phyloP scores from a whole-genome alignment of 371 early-diverging fungal species.

The Mortierella sp. region DNA sequence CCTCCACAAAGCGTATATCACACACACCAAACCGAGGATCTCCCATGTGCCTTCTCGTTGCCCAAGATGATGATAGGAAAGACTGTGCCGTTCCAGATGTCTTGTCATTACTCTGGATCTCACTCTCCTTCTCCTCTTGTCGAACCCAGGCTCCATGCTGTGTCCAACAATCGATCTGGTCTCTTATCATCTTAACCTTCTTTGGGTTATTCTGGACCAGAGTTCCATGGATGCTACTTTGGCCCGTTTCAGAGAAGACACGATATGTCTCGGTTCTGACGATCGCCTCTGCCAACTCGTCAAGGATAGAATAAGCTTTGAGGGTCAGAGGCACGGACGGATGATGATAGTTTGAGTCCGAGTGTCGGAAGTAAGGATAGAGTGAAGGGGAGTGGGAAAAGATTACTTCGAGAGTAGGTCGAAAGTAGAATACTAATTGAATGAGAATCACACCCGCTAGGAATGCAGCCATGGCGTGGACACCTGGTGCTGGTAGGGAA shows the following conservation, averaged over 20 bases:
- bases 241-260: constrained; percentile 13
- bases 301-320: constrained; percentile 8
- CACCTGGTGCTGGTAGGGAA: background rate
- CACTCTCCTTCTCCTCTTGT: constrained; percentile 1
- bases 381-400: background rate
- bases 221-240: constrained; percentile 23
- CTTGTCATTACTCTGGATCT: background rate
- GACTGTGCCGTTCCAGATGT: no score
- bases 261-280: constrained; percentile 22
- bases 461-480: constrained; percentile 1
- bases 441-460: constrained; percentile 14
- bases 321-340: constrained; percentile 24
- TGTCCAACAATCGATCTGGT: constrained; percentile 51
- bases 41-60: constrained; percentile 22
- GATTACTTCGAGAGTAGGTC: constrained; percentile 4
- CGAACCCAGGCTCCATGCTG: constrained; percentile 37
- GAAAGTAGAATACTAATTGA: constrained; percentile 19
- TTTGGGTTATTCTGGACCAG: background rate
- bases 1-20: constrained; percentile 25
- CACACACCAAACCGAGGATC: constrained; percentile 22
- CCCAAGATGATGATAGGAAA: constrained; percentile 3
- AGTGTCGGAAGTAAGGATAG: background rate
- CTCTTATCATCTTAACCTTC: constrained; percentile 19
- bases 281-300: constrained; percentile 23
- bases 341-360: constrained; percentile 1